Percentiles rank a stretch among this genome's conserved stretches.
Evolutionary conservation across 768 basidiomycete genomes (phyloP).

Genomic region (Tephrocybe rancida): DNA sequence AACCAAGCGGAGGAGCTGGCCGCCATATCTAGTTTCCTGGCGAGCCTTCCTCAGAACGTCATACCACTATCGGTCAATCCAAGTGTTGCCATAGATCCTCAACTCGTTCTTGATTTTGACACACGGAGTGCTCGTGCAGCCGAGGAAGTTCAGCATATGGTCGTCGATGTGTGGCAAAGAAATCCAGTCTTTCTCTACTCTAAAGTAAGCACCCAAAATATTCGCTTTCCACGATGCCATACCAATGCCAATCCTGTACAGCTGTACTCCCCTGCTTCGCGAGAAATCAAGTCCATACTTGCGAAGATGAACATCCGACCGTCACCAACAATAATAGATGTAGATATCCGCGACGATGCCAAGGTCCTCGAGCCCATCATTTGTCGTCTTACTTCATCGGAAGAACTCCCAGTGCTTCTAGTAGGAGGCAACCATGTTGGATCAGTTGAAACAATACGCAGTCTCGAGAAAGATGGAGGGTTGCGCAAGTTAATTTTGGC

Average conservation of each 20-base stretch:
- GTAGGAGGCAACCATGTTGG: slow-evolving; percentile 66
- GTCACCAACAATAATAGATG: slow-evolving; percentile 65
- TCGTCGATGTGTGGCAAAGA: slow-evolving; percentile 67
- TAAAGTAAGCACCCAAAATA: slow-evolving; percentile 47
- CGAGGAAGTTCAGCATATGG: slow-evolving; percentile 61
- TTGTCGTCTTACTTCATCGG: slow-evolving; percentile 54
- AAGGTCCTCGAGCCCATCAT: slow-evolving; percentile 65
- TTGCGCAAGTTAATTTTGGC: slow-evolving; percentile 48
- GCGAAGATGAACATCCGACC: slow-evolving; percentile 59
- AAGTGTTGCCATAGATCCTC: slow-evolving; percentile 67
- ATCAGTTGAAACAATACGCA: slow-evolving; percentile 52
- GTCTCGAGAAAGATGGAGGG: slow-evolving; percentile 49
- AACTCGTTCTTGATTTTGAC: slow-evolving; percentile 84
- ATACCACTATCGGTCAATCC: slow-evolving; percentile 72
- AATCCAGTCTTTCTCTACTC: slow-evolving; percentile 79
- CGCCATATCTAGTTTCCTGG: slow-evolving; percentile 73
- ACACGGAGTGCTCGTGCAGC: slow-evolving; percentile 62
- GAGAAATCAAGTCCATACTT: slow-evolving; percentile 67
- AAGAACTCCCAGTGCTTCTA: slow-evolving; percentile 67
- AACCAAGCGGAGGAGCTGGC: slow-evolving; percentile 66
- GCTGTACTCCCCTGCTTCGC: slow-evolving; percentile 65
- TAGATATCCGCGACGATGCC: slow-evolving; percentile 74
- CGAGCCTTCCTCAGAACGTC: slow-evolving; percentile 73
- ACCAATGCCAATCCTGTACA: slow-evolving; percentile 26
- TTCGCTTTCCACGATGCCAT: slow-evolving; percentile 2